phyloP scores from a whole-genome alignment of 306 rosid species.

The Vigna nakashimae region DNA sequence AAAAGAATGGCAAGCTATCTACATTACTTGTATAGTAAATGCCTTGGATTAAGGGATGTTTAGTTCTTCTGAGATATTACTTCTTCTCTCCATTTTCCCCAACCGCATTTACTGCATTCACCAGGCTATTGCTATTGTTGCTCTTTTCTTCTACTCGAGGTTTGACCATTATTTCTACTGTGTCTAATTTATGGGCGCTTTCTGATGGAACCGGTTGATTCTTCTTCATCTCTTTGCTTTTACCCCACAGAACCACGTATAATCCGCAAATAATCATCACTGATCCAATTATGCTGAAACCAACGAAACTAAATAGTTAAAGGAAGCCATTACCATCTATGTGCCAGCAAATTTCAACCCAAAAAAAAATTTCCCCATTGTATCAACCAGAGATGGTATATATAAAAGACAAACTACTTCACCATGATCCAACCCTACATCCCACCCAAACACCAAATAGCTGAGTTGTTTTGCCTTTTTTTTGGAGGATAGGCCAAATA shows the following conservation, averaged over 20 bases:
- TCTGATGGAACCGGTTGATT: conserved; percentile 11
- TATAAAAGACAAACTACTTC: too few relatives aligned
- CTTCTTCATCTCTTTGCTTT: conserved; percentile 51
- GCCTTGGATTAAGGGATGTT: neutral
- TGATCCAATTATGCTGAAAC: conserved; percentile 52
- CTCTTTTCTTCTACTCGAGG: neutral
- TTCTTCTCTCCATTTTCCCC: neutral
- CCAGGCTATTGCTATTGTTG: neutral
- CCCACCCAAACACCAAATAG: neutral
- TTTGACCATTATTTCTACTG: conserved; percentile 20
- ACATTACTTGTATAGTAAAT: neutral
- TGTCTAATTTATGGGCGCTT: neutral
- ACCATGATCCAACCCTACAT: too few relatives aligned
- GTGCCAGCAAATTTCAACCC: too few relatives aligned
- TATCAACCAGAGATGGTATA: too few relatives aligned
- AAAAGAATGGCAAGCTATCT: neutral
- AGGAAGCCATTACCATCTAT: neutral
- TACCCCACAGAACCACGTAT: conserved; percentile 58
- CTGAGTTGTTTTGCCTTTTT: too few relatives aligned
- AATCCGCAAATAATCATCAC: conserved; percentile 52
- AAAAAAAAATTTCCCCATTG: too few relatives aligned
- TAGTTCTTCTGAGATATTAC: neutral
- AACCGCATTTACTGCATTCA: neutral
- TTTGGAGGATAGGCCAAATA: neutral
- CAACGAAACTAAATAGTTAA: neutral